These are phyloP conservation scores for Sporisorium scitamineum DNA, from an alignment of 1,284 basidiomycete species.

Conservation along the genomic window DNA sequence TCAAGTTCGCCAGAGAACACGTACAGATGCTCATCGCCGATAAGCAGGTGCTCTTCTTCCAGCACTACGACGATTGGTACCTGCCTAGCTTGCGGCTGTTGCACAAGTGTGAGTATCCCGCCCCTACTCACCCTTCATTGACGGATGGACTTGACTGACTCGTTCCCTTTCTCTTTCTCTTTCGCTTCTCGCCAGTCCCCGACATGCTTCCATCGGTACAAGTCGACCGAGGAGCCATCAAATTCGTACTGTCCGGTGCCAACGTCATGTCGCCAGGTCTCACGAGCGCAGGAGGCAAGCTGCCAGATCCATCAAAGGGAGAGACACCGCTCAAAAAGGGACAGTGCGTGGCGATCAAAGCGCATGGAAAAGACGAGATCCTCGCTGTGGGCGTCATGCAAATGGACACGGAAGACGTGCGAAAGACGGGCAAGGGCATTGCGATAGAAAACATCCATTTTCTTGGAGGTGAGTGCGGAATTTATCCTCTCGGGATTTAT, in stretches of 20 bases:
- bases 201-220: constrained; percentile 87
- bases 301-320: constrained; percentile 76
- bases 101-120: constrained; percentile 77
- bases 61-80: constrained; percentile 94
- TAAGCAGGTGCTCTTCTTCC: constrained; percentile 90
- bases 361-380: constrained; percentile 95
- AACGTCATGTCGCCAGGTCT: constrained; percentile 80
- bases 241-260: constrained; percentile 85
- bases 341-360: constrained; percentile 84
- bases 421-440: constrained; percentile 86
- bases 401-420: constrained; percentile 88
- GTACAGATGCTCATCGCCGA: constrained; percentile 91
- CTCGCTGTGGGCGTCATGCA: constrained; percentile 88
- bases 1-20: constrained; percentile 93
- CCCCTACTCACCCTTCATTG: background rate
- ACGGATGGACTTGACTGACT: background rate
- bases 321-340: constrained; percentile 78
- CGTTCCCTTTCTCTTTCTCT: background rate
- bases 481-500: background rate
- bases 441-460: constrained; percentile 88
- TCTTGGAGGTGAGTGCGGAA: constrained; percentile 80
- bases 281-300: constrained; percentile 87
- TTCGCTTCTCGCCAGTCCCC: constrained; percentile 5
- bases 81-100: constrained; percentile 87
- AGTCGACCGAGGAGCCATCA: constrained; percentile 96